phyloP scores from a whole-genome alignment of 2,329 filamentous ascomycete species.

The Ilyonectria mors-panacis region DNA sequence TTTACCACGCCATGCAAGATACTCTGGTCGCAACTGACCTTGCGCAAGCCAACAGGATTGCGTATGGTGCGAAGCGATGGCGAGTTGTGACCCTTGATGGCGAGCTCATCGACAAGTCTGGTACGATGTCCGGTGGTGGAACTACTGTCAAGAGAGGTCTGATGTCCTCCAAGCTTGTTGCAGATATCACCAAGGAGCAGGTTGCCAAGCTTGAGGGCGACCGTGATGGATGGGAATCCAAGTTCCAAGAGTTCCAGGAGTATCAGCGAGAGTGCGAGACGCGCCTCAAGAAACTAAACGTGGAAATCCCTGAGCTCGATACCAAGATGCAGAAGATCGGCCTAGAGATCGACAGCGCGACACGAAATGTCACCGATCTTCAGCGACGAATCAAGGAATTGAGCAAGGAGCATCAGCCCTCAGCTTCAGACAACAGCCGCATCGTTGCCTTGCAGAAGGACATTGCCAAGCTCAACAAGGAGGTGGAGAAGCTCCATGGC shows the following conservation, averaged over 20 bases:
- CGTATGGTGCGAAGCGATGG: slow-evolving; percentile 94
- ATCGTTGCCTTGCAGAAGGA: slow-evolving; percentile 82
- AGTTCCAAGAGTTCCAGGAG: slow-evolving; percentile 88
- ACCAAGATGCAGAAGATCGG: slow-evolving; percentile 92
- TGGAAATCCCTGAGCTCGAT: slow-evolving; percentile 86
- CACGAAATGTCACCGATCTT: slow-evolving; percentile 86
- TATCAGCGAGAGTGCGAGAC: slow-evolving; percentile 85
- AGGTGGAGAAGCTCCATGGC: slow-evolving; percentile 83
- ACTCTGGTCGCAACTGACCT: slow-evolving; percentile 94
- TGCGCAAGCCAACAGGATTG: slow-evolving; percentile 96
- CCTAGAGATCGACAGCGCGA: slow-evolving; percentile 89
- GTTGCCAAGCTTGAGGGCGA: slow-evolving; percentile 90
- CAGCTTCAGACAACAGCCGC: slow-evolving; percentile 83
- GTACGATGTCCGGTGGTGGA: slow-evolving; percentile 98
- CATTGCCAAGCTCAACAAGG: slow-evolving; percentile 80
- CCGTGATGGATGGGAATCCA: slow-evolving; percentile 85
- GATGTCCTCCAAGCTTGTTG: slow-evolving; percentile 97
- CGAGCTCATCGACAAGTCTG: slow-evolving; percentile 96
- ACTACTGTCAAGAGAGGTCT: slow-evolving; percentile 90
- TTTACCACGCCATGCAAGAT: slow-evolving; percentile 95
- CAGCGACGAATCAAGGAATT: slow-evolving; percentile 90
- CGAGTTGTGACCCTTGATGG: slow-evolving; percentile 96
- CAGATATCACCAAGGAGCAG: slow-evolving; percentile 89
- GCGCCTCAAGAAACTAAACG: slow-evolving; percentile 78
- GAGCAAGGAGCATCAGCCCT: slow-evolving; percentile 83